Evolutionary conservation across 352 stramenopile species (phyloP).

Genomic region (Phytophthora ramorum): DNA sequence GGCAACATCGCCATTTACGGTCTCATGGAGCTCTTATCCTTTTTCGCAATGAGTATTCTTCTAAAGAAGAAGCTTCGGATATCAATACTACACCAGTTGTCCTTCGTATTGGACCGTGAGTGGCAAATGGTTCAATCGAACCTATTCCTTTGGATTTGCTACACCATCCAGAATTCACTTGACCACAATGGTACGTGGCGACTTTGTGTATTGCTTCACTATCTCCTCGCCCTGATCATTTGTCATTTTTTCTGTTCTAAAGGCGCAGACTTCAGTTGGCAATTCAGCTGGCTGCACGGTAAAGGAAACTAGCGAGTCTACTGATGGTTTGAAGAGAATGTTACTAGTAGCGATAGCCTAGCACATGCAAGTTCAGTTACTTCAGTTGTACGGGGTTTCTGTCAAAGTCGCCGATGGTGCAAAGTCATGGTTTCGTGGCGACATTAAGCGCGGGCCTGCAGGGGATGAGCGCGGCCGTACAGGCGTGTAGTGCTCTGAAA

Average conservation of each 20-base stretch:
- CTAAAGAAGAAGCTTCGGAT: constrained; percentile 31
- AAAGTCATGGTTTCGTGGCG: constrained; percentile 33
- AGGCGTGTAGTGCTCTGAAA: constrained; percentile 21
- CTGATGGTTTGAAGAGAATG: no score
- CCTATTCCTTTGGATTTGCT: constrained; percentile 53
- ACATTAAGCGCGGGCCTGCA: constrained; percentile 36
- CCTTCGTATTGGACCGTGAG: constrained; percentile 50
- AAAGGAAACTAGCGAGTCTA: not conserved
- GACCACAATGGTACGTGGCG: constrained; percentile 36
- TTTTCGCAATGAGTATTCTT: constrained; percentile 21
- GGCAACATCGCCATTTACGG: constrained; percentile 42
- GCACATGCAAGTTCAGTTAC: no score
- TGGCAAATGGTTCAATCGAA: constrained; percentile 48
- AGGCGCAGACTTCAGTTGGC: constrained; percentile 36
- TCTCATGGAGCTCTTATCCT: constrained; percentile 35
- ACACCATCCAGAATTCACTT: constrained; percentile 45
- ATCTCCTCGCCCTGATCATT: not conserved
- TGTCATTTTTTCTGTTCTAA: not conserved
- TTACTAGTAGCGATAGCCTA: no score
- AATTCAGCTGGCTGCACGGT: constrained; percentile 20
- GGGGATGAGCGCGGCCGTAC: constrained; percentile 61
- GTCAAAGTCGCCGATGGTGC: constrained; percentile 24
- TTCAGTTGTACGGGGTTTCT: not conserved
- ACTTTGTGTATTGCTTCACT: not conserved
- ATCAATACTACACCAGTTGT: constrained; percentile 39